Base-by-base conservation (phyloP, 805 yeast genomes). In the Schizosaccharomyces octosporus region DNA sequence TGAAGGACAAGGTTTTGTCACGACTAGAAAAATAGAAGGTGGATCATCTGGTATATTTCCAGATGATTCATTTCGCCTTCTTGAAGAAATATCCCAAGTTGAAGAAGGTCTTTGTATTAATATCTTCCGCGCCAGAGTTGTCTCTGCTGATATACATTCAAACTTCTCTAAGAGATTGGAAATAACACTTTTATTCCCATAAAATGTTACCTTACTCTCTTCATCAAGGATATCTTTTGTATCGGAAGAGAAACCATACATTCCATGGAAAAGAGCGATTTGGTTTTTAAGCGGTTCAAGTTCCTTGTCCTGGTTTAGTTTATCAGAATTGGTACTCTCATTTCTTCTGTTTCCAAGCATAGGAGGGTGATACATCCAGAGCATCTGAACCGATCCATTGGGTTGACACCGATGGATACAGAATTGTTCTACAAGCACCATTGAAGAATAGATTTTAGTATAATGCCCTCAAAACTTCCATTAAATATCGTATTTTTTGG, bases 401-500 rank as follows among this genome's bases (percentile, higher is more conserved):
- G 57, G 36, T 29, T 17, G n/a, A 51, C 57, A 51, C 17, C 57
- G 57, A 29, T 51, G 36, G 27, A 51, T 29, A 29, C 57, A 51
- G 36, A 51, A 51, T 7, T 51, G 57, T 24, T 51, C 57, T 5
- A 51, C 57, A 19, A 51, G 57, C 31, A 51, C 57, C 57, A 51
- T 51, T 51, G 19, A 19, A 11, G 31, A 51, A 24, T 29, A 24
- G 6, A 51, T 17, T 24, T 9, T 9, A 24, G 7, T 24, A 15
- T 17, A 29, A 51, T 51, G 57, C 17, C 31, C 6, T 29, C n/a
- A 6, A 51, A 29, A 29, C 11, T 31, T 11, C 62, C 64, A 21
- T 62, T 61, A 17, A 62, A 59, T 27, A 67, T 85, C 5, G 83
- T 86, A 1, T 85, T 79, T 68, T 86, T 87, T 69, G 95, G 95